Conservation (phyloP, 1,139 yeast species). For the Taiozyma onychis region DNA sequence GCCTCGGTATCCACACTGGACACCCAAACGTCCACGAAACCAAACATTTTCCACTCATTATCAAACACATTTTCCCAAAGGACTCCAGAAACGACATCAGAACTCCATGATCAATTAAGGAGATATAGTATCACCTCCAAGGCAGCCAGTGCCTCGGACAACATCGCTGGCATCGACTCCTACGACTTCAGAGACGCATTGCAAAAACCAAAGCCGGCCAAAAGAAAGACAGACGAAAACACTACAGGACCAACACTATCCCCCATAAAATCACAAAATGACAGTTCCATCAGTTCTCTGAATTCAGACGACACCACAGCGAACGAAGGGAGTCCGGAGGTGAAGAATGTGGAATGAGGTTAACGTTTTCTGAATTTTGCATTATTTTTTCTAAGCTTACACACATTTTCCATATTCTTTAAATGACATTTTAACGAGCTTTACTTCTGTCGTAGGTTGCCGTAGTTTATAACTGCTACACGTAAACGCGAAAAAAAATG, state of each 20-base stretch:
- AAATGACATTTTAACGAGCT: background rate
- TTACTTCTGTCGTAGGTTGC: background rate
- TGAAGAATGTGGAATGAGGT: background rate
- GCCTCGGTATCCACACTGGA: background rate
- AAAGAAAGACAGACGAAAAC: background rate
- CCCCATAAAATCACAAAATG: slow-evolving; percentile 2
- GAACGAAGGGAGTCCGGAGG: background rate
- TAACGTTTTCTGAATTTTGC: background rate
- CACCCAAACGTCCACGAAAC: background rate
- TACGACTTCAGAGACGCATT: slow-evolving; percentile 11
- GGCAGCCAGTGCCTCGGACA: slow-evolving; percentile 37
- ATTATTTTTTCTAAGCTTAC: background rate
- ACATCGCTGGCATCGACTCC: slow-evolving; percentile 36
- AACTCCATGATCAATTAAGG: slow-evolving; percentile 27
- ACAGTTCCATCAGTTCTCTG: background rate
- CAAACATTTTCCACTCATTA: slow-evolving; percentile 17
- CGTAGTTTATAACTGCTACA: background rate
- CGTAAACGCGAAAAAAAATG: background rate
- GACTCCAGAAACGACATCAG: slow-evolving; percentile 22
- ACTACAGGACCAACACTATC: background rate
- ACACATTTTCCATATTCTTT: background rate
- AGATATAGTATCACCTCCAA: slow-evolving; percentile 33
- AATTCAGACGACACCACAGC: background rate
- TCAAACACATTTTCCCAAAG: slow-evolving; percentile 18
- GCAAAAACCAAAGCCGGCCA: slow-evolving; percentile 7